A percentile compares a stretch with the other conserved stretches of the same genome.
Conservation (phyloP, 306 rosid genomes). For the Vigna nakashimae region DNA sequence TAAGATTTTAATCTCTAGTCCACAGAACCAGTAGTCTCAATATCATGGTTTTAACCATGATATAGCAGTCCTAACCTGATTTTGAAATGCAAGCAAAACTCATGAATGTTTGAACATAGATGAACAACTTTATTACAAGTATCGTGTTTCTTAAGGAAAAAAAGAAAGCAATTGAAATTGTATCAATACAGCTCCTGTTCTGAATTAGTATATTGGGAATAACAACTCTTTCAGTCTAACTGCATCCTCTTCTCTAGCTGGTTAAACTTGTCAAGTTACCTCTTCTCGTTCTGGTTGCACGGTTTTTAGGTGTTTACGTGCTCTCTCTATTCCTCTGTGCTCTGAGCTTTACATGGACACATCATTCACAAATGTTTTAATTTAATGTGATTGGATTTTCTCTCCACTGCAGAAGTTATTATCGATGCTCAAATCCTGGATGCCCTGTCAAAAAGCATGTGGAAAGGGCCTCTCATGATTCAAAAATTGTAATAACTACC, state of each 20-base stretch:
- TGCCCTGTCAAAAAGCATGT: slow-evolving; percentile 92
- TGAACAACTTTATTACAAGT: slow-evolving; percentile 8
- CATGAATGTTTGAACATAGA: neutral
- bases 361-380: slow-evolving; percentile 23
- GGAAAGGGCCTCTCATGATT: slow-evolving; percentile 80
- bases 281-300: neutral
- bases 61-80: slow-evolving; percentile 10
- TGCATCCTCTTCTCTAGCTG: slow-evolving; percentile 5
- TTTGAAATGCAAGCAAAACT: slow-evolving; percentile 17
- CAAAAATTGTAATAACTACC: slow-evolving; percentile 72
- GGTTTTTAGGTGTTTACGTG: slow-evolving; percentile 26
- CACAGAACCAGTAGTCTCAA: neutral
- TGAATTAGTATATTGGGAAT: slow-evolving; percentile 11
- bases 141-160: slow-evolving; percentile 11
- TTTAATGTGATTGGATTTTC: slow-evolving; percentile 42
- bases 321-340: neutral
- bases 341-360: slow-evolving; percentile 11
- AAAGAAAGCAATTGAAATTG: slow-evolving; percentile 6
- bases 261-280: neutral
- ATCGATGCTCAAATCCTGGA: slow-evolving; percentile 87
- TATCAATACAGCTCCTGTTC: slow-evolving; percentile 16
- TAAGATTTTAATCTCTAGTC: slow-evolving; percentile 13
- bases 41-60: slow-evolving; percentile 18
- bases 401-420: slow-evolving; percentile 76
- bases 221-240: slow-evolving; percentile 13